Conservation (phyloP, 2,329 filamentous ascomycete genomes). For the Sporothrix protearum region DNA sequence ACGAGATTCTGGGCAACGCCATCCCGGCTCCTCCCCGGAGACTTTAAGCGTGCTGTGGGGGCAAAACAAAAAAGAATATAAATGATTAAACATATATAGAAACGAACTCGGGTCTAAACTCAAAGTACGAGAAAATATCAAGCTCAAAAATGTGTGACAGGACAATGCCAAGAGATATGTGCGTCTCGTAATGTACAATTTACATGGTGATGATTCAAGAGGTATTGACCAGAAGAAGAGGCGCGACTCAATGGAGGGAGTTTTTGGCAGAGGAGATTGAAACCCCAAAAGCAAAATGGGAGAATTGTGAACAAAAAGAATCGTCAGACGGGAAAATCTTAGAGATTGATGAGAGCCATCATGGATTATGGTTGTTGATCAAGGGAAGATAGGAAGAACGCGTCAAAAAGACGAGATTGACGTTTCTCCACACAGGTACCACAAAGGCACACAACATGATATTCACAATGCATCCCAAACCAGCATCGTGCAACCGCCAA, state of each 20-base stretch:
- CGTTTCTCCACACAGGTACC: neutral
- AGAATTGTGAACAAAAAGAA: neutral
- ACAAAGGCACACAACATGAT: neutral
- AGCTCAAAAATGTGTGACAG: neutral
- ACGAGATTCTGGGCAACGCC: constrained; percentile 37
- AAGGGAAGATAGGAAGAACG: neutral
- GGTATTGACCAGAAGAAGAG: neutral
- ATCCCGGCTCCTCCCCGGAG: constrained; percentile 20
- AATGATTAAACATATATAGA: neutral
- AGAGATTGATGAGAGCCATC: neutral
- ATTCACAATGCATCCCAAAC: neutral
- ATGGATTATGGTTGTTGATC: neutral
- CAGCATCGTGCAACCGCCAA: neutral
- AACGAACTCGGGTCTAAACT: neutral
- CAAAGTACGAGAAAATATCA: neutral
- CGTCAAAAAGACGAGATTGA: neutral
- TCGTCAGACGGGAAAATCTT: neutral
- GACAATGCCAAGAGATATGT: neutral
- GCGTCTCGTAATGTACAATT: neutral
- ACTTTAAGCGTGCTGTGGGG: neutral
- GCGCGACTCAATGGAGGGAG: neutral
- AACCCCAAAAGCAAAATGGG: neutral
- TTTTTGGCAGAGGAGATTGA: neutral
- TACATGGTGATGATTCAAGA: neutral
- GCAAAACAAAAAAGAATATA: neutral